Evolutionary conservation across 2,329 filamentous ascomycete species (phyloP), one percentile per base, ranked within the genome.

Genomic region (Botrytis aclada): DNA sequence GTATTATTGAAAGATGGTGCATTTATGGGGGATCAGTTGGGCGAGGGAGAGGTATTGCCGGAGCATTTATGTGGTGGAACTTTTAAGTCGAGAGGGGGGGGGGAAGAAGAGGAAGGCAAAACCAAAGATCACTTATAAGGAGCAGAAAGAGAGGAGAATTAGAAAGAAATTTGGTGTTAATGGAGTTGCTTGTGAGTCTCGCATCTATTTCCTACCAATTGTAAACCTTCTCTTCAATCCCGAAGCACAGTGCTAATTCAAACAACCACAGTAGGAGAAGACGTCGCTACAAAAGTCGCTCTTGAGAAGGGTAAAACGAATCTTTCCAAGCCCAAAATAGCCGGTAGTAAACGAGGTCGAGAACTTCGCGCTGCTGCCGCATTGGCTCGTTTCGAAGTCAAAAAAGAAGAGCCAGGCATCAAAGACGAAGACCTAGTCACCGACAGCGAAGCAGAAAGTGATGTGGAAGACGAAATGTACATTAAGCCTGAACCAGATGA

Each of bases 51-150:
- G 75, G 80, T 84, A 25, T 82, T 93, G 63, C 89, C 91, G 0
- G 88, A 93, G 79, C 90, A 94, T 80, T 83, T 96, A 1, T 97
- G 94, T 78, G 94, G 94, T 75, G 94, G 94, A 3, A 94, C 93
- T 5, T 97, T 92, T 80, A 85, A 88, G 65, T 89, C 89, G 1
- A 83, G 84, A 45, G 82, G 84, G 41, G 82, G 82, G 84, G 58
- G 82, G 86, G 56, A 84, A 86, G 75, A 85, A 88, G 72, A 84
- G 86, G 78, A 83, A 84, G 73, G 82, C 82, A 34, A 90, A 88
- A 80, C 76, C 78, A 12, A 80, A 79, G 74, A 78, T 81, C 43
- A 79, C 79, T 3, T 80, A 79, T 60, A 80, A 80, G 61, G 80
- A 81, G 69, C 84, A 87, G 71, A 87, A 86, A 78, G 83, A 82